Evolutionary conservation across 805 yeast genomes (phyloP), one percentile per base, ranked within the genome.

Genomic region (Debaryomyces prosopidis): DNA sequence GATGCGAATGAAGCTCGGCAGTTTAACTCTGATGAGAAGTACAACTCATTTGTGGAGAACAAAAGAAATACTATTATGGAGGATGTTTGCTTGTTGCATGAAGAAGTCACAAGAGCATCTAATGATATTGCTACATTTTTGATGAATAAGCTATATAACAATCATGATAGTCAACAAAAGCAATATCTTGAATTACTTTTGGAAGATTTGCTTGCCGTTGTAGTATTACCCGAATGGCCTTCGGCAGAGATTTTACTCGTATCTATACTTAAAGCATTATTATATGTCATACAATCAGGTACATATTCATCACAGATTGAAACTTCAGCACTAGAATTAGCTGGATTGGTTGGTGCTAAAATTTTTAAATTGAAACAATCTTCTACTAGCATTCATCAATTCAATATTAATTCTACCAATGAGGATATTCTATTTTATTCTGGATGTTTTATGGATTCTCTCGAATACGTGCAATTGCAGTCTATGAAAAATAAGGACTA

Each of bases 211-310:
- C 46, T 81, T 6, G 48, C 57, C 0, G 59, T 86, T 43, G 54
- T 86, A 8, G 60, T 66, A 1, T 61, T 61, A 7, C 87, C 89
- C 0, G 84, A 81, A 44, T 88, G 85, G 80, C 72, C 89, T 0
- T 80, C 79, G 0, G 73, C 84, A 1, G 87, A 80, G 47, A 51
- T 69, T 0, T 51, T 86, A 12, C 60, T 86, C 5, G 58, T 56
- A 6, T 68, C 81, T 1, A 44, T 84, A 2, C 63, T 76, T 54
- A 72, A 66, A 33, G 65, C 73, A 5, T 55, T 84, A 17, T 56
- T 82, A 40, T 52, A 50, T 16, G 57, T 71, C 1, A 66, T 75
- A 47, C 65, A 58, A 53, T 68, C 72, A 2, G 73, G 72, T 10
- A 65, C 62, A 23, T 65, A 69, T 36, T 39, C 75, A 0, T 65